These are phyloP conservation scores for Alternaria rosae DNA, from an alignment of 2,329 filamentous ascomycete species.

Conservation along the genomic window DNA sequence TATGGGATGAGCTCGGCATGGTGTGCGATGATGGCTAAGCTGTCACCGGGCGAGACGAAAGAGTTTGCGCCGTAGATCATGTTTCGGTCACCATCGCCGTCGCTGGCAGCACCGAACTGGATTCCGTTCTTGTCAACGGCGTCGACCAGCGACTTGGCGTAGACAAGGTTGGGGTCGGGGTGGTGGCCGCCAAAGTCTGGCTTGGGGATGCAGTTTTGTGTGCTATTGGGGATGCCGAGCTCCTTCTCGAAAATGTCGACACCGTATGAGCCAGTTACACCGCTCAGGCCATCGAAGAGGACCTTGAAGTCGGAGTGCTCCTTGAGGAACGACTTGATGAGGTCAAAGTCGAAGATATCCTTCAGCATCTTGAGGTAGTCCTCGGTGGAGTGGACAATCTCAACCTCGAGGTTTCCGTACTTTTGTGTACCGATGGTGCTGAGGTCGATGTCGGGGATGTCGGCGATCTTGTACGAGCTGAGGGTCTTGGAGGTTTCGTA, in stretches of 20 bases:
- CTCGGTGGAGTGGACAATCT: conserved; percentile 89
- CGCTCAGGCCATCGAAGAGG: conserved; percentile 91
- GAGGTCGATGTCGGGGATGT: conserved; percentile 87
- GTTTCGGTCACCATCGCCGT: conserved; percentile 98
- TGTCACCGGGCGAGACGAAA: conserved; percentile 97
- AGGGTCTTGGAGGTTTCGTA: conserved; percentile 89
- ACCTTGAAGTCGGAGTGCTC: conserved; percentile 92
- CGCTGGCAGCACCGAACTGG: conserved; percentile 94
- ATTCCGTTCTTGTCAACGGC: conserved; percentile 90
- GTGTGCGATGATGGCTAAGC: conserved; percentile 96
- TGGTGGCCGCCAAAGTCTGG: conserved; percentile 97
- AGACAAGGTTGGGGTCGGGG: conserved; percentile 97
- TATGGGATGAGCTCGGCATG: conserved; percentile 96
- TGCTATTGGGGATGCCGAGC: conserved; percentile 81
- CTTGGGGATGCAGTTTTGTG: conserved; percentile 89
- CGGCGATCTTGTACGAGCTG: conserved; percentile 88
- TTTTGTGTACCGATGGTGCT: conserved; percentile 80
- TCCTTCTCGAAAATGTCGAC: conserved; percentile 94
- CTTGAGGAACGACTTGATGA: conserved; percentile 93
- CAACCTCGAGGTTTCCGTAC: conserved; percentile 88
- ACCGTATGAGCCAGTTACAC: conserved; percentile 95
- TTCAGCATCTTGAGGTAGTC: conserved; percentile 97
- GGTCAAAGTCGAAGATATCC: conserved; percentile 96
- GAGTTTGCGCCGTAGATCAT: conserved; percentile 99
- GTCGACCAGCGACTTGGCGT: conserved; percentile 93